phyloP scores from a whole-genome alignment of 371 early-diverging fungal species.

The Actinomucor elegans region DNA sequence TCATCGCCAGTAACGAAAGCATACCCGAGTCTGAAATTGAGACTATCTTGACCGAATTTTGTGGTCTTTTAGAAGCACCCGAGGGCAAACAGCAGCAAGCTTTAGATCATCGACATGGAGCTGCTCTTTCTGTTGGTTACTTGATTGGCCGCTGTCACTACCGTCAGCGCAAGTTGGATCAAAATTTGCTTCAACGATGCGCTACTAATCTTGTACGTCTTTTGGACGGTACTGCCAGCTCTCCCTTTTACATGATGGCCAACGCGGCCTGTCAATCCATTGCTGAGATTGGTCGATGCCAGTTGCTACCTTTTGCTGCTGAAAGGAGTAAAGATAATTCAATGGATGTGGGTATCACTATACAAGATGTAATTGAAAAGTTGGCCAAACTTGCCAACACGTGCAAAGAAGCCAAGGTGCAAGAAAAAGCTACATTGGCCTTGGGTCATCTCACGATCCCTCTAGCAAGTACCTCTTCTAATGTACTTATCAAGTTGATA shows the following conservation, averaged over 20 bases:
- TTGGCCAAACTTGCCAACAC: slow-evolving; percentile 48
- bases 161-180: slow-evolving; percentile 49
- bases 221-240: slow-evolving; percentile 42
- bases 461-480: slow-evolving; percentile 15
- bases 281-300: slow-evolving; percentile 69
- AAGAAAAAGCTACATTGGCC: slow-evolving; percentile 71
- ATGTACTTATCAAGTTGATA: slow-evolving; percentile 30
- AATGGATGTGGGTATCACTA: slow-evolving; percentile 28
- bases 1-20: slow-evolving; percentile 61
- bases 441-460: slow-evolving; percentile 72
- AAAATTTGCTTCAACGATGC: slow-evolving; percentile 34
- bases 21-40: slow-evolving; percentile 42
- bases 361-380: slow-evolving; percentile 41
- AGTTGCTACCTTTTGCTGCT: slow-evolving; percentile 30
- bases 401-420: slow-evolving; percentile 70
- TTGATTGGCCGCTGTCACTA: slow-evolving; percentile 65
- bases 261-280: slow-evolving; percentile 64
- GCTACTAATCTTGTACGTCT: slow-evolving; percentile 39
- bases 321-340: slow-evolving; percentile 20
- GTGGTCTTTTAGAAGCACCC: slow-evolving; percentile 29
- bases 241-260: slow-evolving; percentile 44
- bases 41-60: slow-evolving; percentile 44
- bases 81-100: slow-evolving; percentile 26
- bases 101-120: slow-evolving; percentile 65
- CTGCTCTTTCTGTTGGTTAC: slow-evolving; percentile 69